Conservation (phyloP, 495 filamentous ascomycete genomes). For the Letharia columbiana region DNA sequence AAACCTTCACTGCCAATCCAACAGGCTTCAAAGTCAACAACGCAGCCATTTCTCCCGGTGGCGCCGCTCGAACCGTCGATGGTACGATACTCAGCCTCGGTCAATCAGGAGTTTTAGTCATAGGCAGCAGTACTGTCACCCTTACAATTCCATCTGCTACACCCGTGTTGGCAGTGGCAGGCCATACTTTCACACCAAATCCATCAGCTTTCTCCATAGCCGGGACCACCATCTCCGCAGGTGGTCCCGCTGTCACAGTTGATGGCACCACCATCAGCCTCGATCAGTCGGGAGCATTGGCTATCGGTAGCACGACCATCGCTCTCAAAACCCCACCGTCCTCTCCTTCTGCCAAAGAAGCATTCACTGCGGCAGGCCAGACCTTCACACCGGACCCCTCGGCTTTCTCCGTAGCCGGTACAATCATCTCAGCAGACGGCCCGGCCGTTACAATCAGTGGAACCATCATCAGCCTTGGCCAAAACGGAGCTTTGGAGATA, state of each 20-base stretch:
- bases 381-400: background rate
- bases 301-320: background rate
- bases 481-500: background rate
- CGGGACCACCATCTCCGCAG: background rate
- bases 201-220: background rate
- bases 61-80: background rate
- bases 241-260: background rate
- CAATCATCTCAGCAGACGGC: constrained; percentile 11
- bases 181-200: constrained; percentile 1
- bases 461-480: constrained; percentile 3
- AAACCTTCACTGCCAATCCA: constrained; percentile 14
- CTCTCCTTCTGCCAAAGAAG: background rate
- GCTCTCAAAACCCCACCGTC: background rate
- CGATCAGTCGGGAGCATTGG: background rate
- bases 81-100: constrained; percentile 4
- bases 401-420: background rate
- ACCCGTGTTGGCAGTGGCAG: background rate
- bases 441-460: constrained; percentile 7
- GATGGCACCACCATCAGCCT: background rate
- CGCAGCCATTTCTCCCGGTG: constrained; percentile 16
- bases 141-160: background rate
- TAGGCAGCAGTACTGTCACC: background rate
- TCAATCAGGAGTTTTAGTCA: background rate
- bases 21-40: constrained; percentile 5
- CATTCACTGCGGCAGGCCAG: background rate